Conservation (phyloP, 225 moss, liverwort and hornwort genomes). For the Bryoerythrophyllum caledonicum region DNA sequence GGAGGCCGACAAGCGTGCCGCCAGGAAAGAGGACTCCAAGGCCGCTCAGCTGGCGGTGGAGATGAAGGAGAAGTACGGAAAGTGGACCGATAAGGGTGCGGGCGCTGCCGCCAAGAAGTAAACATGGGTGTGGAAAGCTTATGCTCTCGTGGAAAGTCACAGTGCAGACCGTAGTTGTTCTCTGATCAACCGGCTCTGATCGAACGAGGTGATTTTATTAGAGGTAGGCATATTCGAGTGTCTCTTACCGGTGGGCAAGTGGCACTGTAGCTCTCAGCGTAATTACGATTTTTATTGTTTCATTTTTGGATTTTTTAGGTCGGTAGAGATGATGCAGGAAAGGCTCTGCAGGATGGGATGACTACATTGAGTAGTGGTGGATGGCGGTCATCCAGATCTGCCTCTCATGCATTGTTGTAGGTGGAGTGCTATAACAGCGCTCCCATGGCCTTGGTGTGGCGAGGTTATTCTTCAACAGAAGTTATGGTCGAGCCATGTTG, state of each 20-base stretch:
- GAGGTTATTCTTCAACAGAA: conserved; percentile 22
- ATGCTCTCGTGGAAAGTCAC: background rate
- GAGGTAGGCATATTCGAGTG: background rate
- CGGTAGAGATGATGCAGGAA: conserved; percentile 16
- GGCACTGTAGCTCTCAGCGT: conserved; percentile 12
- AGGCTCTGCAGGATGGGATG: conserved; percentile 18
- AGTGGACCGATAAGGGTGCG: conserved; percentile 58
- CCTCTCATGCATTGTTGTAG: background rate
- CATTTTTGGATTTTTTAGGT: conserved; percentile 23
- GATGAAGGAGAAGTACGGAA: conserved; percentile 67
- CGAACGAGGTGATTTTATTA: background rate
- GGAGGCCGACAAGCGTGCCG: conserved; percentile 50
- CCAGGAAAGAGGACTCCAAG: conserved; percentile 57
- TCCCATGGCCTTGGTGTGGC: conserved; percentile 15
- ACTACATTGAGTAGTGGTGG: conserved; percentile 20
- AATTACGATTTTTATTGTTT: conserved; percentile 4
- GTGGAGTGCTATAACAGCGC: background rate
- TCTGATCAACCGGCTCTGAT: no score
- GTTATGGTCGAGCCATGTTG: conserved; percentile 24
- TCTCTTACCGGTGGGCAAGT: background rate
- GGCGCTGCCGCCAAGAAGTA: conserved; percentile 46
- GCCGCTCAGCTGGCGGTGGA: conserved; percentile 53
- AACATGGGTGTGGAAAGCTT: conserved; percentile 4
- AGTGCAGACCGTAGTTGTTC: background rate
- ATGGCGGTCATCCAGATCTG: conserved; percentile 18